Evolutionary conservation across 2,329 filamentous ascomycete species (phyloP).

Genomic region (Sarocladiaceae sp.): DNA sequence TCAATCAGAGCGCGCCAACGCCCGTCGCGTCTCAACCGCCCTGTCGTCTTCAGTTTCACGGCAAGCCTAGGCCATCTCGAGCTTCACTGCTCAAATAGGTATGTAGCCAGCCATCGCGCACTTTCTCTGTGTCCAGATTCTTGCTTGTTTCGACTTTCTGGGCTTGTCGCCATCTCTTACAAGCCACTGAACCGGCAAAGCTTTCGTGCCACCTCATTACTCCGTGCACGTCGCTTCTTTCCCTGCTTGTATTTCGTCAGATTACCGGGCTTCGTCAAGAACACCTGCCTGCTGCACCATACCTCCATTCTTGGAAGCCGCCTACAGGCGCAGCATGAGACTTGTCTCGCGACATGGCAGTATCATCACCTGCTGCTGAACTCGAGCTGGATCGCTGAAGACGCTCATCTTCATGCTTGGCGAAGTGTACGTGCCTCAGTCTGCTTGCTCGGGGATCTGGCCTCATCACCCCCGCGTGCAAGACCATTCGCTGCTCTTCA

Average conservation of each 20-base stretch:
- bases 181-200: too few relatives aligned
- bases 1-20: slow-evolving; percentile 40
- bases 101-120: background rate
- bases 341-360: background rate
- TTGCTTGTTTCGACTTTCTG: background rate
- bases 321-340: background rate
- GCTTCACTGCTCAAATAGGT: slow-evolving; percentile 7
- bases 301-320: background rate
- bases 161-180: too few relatives aligned
- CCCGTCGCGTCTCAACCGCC: slow-evolving; percentile 25
- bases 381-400: background rate
- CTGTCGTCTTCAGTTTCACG: slow-evolving; percentile 19
- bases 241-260: background rate
- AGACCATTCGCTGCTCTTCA: too few relatives aligned
- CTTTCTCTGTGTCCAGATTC: background rate
- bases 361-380: background rate
- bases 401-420: background rate
- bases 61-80: slow-evolving; percentile 13
- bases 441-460: background rate
- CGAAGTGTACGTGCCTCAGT: background rate
- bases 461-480: too few relatives aligned
- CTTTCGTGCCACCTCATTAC: background rate
- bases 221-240: background rate
- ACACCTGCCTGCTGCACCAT: background rate
- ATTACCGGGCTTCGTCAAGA: background rate